These are phyloP conservation scores for Cryptococcus amylolentus DNA, from an alignment of 1,284 basidiomycete species.

Conservation along the genomic window DNA sequence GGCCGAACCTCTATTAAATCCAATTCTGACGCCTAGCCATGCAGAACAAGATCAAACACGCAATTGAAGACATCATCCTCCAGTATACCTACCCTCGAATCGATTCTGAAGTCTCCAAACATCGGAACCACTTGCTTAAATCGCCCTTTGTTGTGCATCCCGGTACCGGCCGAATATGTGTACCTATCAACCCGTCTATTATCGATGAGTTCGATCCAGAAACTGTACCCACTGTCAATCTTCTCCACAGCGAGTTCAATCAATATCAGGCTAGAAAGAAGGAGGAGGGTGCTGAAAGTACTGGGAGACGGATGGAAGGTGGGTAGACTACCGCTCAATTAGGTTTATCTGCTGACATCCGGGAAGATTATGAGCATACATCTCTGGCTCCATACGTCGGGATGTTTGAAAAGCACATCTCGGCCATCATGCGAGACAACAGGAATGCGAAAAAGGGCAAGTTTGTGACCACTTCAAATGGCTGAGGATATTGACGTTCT, in stretches of 20 bases:
- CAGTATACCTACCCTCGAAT: constrained; percentile 96
- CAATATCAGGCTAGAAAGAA: constrained; percentile 43
- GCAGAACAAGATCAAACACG: constrained; percentile 44
- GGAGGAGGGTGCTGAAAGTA: constrained; percentile 45
- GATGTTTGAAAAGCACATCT: constrained; percentile 73
- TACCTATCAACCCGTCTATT: constrained; percentile 75
- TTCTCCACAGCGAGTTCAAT: constrained; percentile 73
- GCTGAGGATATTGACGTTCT: not conserved
- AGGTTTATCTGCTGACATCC: not conserved
- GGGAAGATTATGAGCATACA: constrained; percentile 53
- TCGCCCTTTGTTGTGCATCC: constrained; percentile 97
- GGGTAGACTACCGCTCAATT: not conserved
- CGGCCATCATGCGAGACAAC: constrained; percentile 51
- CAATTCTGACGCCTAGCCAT: not conserved
- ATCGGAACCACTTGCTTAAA: constrained; percentile 96
- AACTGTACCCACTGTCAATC: constrained; percentile 76
- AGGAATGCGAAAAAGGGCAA: constrained; percentile 25
- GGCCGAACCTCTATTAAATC: too few relatives aligned
- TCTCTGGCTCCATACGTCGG: constrained; percentile 82
- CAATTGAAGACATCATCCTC: constrained; percentile 81
- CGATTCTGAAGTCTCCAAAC: constrained; percentile 95
- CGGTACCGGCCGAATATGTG: constrained; percentile 91
- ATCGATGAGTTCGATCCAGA: constrained; percentile 86
- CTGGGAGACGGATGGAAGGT: constrained; percentile 24
- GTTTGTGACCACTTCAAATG: constrained; percentile 2